phyloP scores from a whole-genome alignment of 495 filamentous ascomycete genomes.

The Pyrenopolyporus hunteri region DNA sequence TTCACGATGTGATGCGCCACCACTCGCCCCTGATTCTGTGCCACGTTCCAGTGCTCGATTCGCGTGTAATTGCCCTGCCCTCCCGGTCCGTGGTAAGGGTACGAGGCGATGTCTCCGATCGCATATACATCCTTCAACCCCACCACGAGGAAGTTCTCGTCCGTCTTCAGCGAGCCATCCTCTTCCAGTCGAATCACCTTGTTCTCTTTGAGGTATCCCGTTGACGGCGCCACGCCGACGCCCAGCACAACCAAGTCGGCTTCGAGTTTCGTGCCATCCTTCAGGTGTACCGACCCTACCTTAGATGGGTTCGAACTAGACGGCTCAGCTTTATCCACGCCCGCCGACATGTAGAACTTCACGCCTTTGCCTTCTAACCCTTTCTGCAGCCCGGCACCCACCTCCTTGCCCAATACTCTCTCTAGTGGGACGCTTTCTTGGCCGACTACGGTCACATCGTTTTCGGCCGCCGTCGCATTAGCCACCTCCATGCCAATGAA shows the following conservation, averaged over 20 bases:
- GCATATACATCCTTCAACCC: slow-evolving; percentile 84
- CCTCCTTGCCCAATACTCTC: slow-evolving; percentile 80
- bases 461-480: slow-evolving; percentile 73
- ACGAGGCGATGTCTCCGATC: slow-evolving; percentile 94
- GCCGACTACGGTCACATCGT: slow-evolving; percentile 88
- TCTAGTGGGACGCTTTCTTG: slow-evolving; percentile 89
- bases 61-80: slow-evolving; percentile 67
- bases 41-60: slow-evolving; percentile 99
- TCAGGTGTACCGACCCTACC: slow-evolving; percentile 82
- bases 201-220: slow-evolving; percentile 81
- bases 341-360: slow-evolving; percentile 80
- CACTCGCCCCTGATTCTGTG: slow-evolving; percentile 84
- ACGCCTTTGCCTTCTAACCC: slow-evolving; percentile 83
- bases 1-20: slow-evolving; percentile 77
- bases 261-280: slow-evolving; percentile 81
- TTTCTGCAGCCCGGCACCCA: slow-evolving; percentile 79
- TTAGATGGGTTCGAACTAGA: slow-evolving; percentile 65
- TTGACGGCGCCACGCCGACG: slow-evolving; percentile 86
- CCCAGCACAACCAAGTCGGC: slow-evolving; percentile 92
- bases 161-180: slow-evolving; percentile 80
- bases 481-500: slow-evolving; percentile 98
- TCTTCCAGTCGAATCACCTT: slow-evolving; percentile 67
- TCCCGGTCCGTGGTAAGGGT: slow-evolving; percentile 92
- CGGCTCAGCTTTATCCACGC: slow-evolving; percentile 79
- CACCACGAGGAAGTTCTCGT: slow-evolving; percentile 76